phyloP scores from a whole-genome alignment of 805 yeast genomes.

The Cyberlindnera petersonii region DNA sequence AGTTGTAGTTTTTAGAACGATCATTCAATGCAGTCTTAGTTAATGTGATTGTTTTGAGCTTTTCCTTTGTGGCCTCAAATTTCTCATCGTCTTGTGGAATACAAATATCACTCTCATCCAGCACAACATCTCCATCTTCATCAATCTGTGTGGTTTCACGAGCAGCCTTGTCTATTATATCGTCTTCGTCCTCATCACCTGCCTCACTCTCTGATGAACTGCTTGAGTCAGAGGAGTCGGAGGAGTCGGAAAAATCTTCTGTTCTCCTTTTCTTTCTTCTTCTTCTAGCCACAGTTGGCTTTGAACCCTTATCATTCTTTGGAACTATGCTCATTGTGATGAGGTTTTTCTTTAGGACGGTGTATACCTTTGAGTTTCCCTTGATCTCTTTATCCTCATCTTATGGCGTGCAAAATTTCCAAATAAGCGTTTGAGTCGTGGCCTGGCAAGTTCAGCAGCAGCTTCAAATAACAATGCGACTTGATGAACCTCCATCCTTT shows the following conservation, averaged over 20 bases:
- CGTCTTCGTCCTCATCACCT: constrained; percentile 5
- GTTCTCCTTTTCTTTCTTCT: constrained; percentile 82
- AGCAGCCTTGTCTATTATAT: constrained; percentile 7
- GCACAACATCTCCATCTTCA: constrained; percentile 24
- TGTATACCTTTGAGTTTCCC: too few relatives aligned
- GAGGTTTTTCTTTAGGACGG: neutral
- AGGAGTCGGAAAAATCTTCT: constrained; percentile 59
- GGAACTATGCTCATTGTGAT: constrained; percentile 24
- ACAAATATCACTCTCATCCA: constrained; percentile 33
- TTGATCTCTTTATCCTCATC: too few relatives aligned
- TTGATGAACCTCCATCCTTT: too few relatives aligned
- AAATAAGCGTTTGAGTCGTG: too few relatives aligned
- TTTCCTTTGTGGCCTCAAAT: constrained; percentile 13
- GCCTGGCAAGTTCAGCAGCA: too few relatives aligned
- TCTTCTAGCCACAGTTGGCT: constrained; percentile 34
- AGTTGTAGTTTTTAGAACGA: constrained; percentile 28
- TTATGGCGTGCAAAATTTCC: too few relatives aligned
- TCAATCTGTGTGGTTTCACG: constrained; percentile 8
- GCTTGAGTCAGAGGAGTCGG: constrained; percentile 43
- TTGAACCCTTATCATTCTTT: constrained; percentile 17
- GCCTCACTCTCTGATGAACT: constrained; percentile 31
- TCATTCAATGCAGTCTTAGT: constrained; percentile 35
- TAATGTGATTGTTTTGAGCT: constrained; percentile 24
- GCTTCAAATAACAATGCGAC: too few relatives aligned
- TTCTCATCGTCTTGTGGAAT: constrained; percentile 14